Conservation (phyloP, 108 stramenopile species). For the Nitzschia inconspicua region DNA sequence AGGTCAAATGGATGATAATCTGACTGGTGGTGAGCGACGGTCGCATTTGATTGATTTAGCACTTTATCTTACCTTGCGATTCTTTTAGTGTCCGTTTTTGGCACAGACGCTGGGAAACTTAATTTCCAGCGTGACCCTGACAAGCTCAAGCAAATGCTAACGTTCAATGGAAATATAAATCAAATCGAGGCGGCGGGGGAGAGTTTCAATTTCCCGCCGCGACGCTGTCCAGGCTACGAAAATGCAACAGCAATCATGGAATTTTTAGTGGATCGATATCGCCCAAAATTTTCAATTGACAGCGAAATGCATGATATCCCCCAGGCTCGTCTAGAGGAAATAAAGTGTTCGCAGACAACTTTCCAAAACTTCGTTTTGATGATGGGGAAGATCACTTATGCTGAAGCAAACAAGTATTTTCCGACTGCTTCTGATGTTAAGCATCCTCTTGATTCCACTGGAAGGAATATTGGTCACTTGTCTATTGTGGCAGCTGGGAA, state of each 20-base stretch:
- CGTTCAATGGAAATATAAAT: conserved; percentile 3
- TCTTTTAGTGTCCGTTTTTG: background rate
- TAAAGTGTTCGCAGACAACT: background rate
- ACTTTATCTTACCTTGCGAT: background rate
- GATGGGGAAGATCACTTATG: conserved; percentile 1
- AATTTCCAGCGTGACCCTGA: background rate
- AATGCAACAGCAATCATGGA: background rate
- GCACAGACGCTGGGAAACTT: background rate
- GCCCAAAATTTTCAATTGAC: too few species aligned
- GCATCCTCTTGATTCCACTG: conserved; percentile 1
- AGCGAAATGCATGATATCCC: background rate
- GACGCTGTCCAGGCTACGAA: conserved; percentile 1
- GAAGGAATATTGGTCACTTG: background rate
- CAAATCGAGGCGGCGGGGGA: background rate
- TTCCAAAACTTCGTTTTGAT: conserved; percentile 1
- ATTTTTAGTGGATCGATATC: conserved; percentile 4
- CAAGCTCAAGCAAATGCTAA: background rate
- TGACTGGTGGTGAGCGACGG: too few species aligned
- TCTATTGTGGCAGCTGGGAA: background rate
- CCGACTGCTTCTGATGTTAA: conserved; percentile 3
- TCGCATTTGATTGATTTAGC: background rate
- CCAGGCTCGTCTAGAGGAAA: too few species aligned
- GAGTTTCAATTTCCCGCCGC: background rate
- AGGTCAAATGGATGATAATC: background rate
- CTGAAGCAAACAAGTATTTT: conserved; percentile 2